Base-by-base conservation (phyloP, 176 grass and related monocot genomes). In the barley (Hordeum vulgare) region DNA sequence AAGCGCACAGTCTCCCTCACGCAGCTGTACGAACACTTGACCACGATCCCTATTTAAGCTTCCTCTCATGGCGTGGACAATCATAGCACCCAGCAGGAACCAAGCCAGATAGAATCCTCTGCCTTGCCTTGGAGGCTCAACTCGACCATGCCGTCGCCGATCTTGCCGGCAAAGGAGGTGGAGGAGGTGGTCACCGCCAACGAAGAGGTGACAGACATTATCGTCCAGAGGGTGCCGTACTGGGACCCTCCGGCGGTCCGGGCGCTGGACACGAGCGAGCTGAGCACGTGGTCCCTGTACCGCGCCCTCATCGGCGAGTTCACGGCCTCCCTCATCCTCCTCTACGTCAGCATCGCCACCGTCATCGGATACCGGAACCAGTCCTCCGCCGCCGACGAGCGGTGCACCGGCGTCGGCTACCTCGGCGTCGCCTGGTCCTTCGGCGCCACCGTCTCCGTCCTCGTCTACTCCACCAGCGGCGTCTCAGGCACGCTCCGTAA, bases 301-400 rank as follows among this genome's bases (percentile, higher is more conserved):
- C 82, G 82, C 73, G 82, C 82, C 13, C 58, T 24, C 23, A 84
- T 84, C 61, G 82, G 61, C 73, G 73, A 84, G 82, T 84, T 84
- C 82, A 51, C 75, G 0, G 82, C 82, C 42, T 66, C 82, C 23
- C 73, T 77, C 44, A 61, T 84, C 82, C 75, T 84, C 73, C 42
- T 84, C 31, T 84, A 84, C 61, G 44, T 84, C 9, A 77, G 61
- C 31, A 34, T 77, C 44, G 73, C 82, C 61, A 84, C 72, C 15
- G 82, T 84, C 6, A 84, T 84, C 61, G 82, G 73, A 7, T 65
- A 84, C 73, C 31, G 31, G 73, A 45, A 23, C 9, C 73, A 84
- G 82, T 17, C 39, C 39, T 71, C 68, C 39, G 39, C 11, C 39
- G n/a, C 39, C 68, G 68, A 42, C 68, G 68, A 71, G 11, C 40